These are phyloP conservation scores for Fomitopsis serialis DNA, from an alignment of 768 basidiomycete genomes.

Conservation along the genomic window DNA sequence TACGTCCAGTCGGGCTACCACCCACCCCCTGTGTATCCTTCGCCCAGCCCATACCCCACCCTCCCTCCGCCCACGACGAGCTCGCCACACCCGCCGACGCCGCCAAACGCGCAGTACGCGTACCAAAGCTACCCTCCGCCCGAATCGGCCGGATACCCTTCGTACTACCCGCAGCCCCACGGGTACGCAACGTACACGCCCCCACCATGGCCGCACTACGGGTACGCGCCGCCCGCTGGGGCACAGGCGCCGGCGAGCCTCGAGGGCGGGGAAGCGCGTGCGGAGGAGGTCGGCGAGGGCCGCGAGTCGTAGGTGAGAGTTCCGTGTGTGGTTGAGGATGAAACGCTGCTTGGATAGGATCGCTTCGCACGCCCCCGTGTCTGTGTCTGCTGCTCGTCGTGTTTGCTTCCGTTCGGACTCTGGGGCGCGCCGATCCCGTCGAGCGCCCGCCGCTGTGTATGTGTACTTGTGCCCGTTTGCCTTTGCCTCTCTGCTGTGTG, in stretches of 20 bases:
- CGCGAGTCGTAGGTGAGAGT: not conserved
- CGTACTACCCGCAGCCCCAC: conserved; percentile 11
- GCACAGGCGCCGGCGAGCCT: not conserved
- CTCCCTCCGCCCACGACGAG: conserved; percentile 7
- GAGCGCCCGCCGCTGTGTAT: not conserved
- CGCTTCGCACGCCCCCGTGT: not conserved
- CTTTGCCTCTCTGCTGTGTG: too few relatives aligned
- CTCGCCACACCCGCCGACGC: conserved; percentile 7
- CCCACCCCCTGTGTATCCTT: conserved; percentile 7
- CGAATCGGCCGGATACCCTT: not conserved
- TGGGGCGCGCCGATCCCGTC: not conserved
- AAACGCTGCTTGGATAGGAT: not conserved
- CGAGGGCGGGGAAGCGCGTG: conserved; percentile 4
- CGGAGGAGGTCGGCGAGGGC: not conserved
- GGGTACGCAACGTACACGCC: conserved; percentile 4
- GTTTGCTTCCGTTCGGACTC: not conserved
- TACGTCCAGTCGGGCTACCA: conserved; percentile 11
- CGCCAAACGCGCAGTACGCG: not conserved
- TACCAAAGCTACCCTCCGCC: conserved; percentile 8
- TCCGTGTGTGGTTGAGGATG: not conserved
- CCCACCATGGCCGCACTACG: conserved; percentile 11
- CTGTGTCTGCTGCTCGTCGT: not conserved
- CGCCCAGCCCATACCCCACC: conserved; percentile 6
- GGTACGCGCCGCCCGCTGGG: conserved; percentile 8
- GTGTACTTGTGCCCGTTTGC: not conserved